Base-by-base conservation (phyloP, 83 land plant species). In the Picea engelmannii region DNA sequence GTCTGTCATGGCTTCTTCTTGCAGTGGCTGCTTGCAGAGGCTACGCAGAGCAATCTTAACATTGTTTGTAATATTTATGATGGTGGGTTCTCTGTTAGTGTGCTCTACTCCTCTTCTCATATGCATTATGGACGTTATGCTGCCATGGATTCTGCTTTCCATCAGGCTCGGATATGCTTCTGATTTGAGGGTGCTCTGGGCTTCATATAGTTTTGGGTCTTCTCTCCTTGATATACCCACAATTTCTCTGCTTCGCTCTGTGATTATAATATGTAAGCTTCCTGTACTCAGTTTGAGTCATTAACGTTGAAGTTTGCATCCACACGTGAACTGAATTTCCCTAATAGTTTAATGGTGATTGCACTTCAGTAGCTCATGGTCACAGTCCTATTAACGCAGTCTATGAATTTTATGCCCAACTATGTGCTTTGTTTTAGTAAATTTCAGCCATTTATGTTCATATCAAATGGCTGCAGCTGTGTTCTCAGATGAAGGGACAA, bases 71-170 rank as follows among this genome's bases (percentile, higher is more conserved):
- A 47, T 47, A 27, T 42, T 73, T 44, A 55, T 73, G 24, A 73
- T 73, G 77, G 27, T 73, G 77, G 77, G 77, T 73, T 73, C 77
- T 42, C 77, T 73, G 47, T n/a, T 73, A n/a, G 44, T 73, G 15
- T 73, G 58, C 58, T 73, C 58, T 73, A 55, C 77, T 73, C 77
- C 77, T 47, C 24, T 73, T 20, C 15, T 44, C 21, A 24, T 73
- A 10, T 73, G 77, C 59, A 47, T 73, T 47, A 15, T 73, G 77
- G 77, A 73, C 59, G 24, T 73, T 6, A 24, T 44, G 59, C 77
- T 73, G 9, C 77, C 77, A 21, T 73, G 55, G 23, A 42, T 55
- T 73, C 77, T 73, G 27, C 77, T 73, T 35, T 42, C 77, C 44
- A 73, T 12, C 77, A n/a, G 44, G 49, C 44, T 18, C 44, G 21